Conservation (phyloP, 257 asterid species). For the Penstemon barbatus region DNA sequence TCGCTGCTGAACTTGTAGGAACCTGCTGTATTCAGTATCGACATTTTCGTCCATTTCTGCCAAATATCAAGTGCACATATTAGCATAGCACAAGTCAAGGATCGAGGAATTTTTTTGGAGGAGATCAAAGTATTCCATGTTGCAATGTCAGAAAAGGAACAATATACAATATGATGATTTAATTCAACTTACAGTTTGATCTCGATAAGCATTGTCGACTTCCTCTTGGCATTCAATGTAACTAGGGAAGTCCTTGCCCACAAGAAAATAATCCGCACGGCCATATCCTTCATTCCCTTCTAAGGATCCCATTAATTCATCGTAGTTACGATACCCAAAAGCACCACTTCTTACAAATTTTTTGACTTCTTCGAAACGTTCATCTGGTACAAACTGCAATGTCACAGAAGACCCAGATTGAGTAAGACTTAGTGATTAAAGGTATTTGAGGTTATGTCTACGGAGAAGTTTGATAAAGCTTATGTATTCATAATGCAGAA, state of each 20-base stretch:
- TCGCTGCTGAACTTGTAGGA: slow-evolving; percentile 88
- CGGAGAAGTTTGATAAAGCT: not conserved
- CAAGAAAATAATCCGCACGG: slow-evolving; percentile 82
- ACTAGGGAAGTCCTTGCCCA: slow-evolving; percentile 88
- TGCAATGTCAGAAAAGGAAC: not conserved
- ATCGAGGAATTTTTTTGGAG: not conserved
- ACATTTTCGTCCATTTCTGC: slow-evolving; percentile 88
- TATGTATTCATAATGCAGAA: not conserved
- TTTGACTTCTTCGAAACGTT: slow-evolving; percentile 70
- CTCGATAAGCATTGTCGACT: slow-evolving; percentile 74
- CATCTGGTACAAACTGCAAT: slow-evolving; percentile 70
- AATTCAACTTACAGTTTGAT: slow-evolving; percentile 51
- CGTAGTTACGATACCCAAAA: slow-evolving; percentile 60
- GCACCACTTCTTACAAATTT: slow-evolving; percentile 64
- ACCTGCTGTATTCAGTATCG: slow-evolving; percentile 81
- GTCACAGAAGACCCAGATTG: not conserved
- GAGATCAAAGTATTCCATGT: not conserved
- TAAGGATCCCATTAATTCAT: slow-evolving; percentile 65
- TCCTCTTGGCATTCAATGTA: slow-evolving; percentile 86
- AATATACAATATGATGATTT: slow-evolving; percentile 6
- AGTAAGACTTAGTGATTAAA: not conserved
- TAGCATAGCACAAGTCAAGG: slow-evolving; percentile 7
- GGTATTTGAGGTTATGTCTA: not conserved
- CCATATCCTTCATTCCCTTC: slow-evolving; percentile 92
- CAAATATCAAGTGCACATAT: slow-evolving; percentile 18